Conservation (phyloP, 176 grass and related monocot species). For the Miscanthus lutarioriparius region DNA sequence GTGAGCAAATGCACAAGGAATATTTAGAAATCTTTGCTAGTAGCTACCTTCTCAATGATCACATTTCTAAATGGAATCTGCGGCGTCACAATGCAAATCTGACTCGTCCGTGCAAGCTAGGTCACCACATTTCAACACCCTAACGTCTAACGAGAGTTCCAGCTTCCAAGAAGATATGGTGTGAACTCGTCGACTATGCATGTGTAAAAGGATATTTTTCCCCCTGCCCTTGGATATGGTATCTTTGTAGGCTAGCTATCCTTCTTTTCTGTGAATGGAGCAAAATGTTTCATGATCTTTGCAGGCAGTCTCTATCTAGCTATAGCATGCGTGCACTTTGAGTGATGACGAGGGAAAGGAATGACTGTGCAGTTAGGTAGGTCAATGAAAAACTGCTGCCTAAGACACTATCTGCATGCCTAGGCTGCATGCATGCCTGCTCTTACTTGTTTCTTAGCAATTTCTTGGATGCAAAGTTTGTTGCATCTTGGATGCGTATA, state of each 20-base stretch:
- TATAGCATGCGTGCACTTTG: slow-evolving; percentile 26
- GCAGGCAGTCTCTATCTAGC: neutral
- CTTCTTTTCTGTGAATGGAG: slow-evolving; percentile 22
- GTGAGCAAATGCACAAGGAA: slow-evolving; percentile 40
- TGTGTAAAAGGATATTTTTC: slow-evolving; percentile 3
- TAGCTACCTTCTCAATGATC: neutral
- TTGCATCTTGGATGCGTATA: neutral
- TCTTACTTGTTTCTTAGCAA: neutral
- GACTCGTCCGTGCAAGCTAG: slow-evolving; percentile 17
- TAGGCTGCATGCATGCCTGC: slow-evolving; percentile 1
- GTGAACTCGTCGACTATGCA: slow-evolving; percentile 18
- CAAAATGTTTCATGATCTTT: slow-evolving; percentile 23
- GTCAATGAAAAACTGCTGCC: slow-evolving; percentile 32
- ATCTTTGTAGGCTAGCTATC: slow-evolving; percentile 7
- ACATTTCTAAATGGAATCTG: neutral
- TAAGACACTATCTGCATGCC: neutral
- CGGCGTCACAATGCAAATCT: slow-evolving; percentile 13
- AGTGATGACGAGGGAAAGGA: slow-evolving; percentile 44
- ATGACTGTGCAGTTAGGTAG: slow-evolving; percentile 41
- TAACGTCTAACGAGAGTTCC: neutral
- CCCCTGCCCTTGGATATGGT: slow-evolving; percentile 26
- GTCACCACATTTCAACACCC: neutral
- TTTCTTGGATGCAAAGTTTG: neutral
- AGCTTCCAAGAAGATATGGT: neutral
- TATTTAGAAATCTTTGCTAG: slow-evolving; percentile 11